Evolutionary conservation across 805 yeast genomes (phyloP), one percentile per base, ranked within the genome.

Genomic region (Kuraishia capsulata): DNA sequence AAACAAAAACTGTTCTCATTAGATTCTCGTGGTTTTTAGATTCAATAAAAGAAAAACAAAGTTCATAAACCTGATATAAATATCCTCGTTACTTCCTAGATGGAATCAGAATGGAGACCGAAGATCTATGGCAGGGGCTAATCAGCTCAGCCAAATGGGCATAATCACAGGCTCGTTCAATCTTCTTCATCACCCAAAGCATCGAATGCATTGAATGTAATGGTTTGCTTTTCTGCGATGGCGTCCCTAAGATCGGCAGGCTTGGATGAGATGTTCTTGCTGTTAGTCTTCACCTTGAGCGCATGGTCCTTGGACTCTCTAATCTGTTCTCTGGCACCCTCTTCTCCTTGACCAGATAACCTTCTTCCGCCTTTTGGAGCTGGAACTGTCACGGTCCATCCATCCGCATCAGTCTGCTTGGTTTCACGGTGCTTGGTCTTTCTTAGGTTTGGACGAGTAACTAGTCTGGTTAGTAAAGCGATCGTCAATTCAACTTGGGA

Each of bases 171-270:
- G 26, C 31, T 13, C 6, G 5, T 14, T 28, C 17, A 28, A 20
- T 71, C 79, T 34, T 67, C 79, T 23, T 69, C 76, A 41, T 63
- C 65, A 21, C 73, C 81, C 53, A 84, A 73, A 20, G 90, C 90
- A 49, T 80, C 88, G 57, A 84, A 84, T 4, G 92, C 90, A 59
- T 84, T 84, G 69, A 83, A 84, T 17, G 74, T 68, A 33, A 69
- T 67, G 44, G 76, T 74, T 44, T 74, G 81, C 45, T 78, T 74
- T 45, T 79, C 86, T 30, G 86, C 76, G 49, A 75, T 67, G 42
- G 78, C 69, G 56, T 83, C 90, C 56, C 81, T 75, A 17, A 83
- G 67, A 52, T 81, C 88, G 36, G 75, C 81, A 19, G 87, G 81
- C 59, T 78, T 81, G 31, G 83, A 75, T 5, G 85, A 76, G 56